phyloP scores from a whole-genome alignment of 2,329 filamentous ascomycete species.

The Raffaelea ambrosiae region DNA sequence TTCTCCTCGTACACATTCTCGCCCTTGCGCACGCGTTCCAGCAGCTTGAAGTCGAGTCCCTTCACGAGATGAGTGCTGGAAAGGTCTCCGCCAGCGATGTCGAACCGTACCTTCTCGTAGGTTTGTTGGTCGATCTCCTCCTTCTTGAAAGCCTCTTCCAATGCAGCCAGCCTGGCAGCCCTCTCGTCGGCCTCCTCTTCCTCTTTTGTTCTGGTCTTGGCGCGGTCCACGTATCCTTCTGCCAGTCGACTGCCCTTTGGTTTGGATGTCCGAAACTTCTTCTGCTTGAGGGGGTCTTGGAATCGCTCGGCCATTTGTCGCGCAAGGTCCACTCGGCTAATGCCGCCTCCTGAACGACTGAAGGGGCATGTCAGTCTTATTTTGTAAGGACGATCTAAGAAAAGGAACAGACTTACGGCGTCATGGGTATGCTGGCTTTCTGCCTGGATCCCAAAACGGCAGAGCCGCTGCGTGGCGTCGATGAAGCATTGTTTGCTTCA shows the following conservation, averaged over 20 bases:
- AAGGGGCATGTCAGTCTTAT: not conserved
- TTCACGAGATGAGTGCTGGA: slow-evolving; percentile 81
- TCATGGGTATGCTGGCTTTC: slow-evolving; percentile 84
- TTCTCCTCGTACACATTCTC: slow-evolving; percentile 50
- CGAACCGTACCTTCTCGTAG: slow-evolving; percentile 64
- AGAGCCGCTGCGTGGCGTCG: slow-evolving; percentile 17
- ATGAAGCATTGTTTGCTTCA: slow-evolving; percentile 35
- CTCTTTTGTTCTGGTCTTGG: slow-evolving; percentile 44
- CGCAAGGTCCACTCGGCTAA: slow-evolving; percentile 69
- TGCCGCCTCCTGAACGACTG: slow-evolving; percentile 56
- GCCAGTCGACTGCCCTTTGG: slow-evolving; percentile 79
- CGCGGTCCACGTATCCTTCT: slow-evolving; percentile 75
- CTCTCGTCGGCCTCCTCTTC: slow-evolving; percentile 44
- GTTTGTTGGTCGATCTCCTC: slow-evolving; percentile 74
- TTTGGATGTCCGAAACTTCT: slow-evolving; percentile 68
- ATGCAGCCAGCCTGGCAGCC: slow-evolving; percentile 60
- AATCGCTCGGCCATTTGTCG: slow-evolving; percentile 73
- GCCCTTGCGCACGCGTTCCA: slow-evolving; percentile 59
- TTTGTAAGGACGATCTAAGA: not conserved
- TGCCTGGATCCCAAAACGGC: slow-evolving; percentile 65
- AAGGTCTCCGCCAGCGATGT: slow-evolving; percentile 77
- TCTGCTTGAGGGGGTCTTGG: slow-evolving; percentile 45
- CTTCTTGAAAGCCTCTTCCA: slow-evolving; percentile 75
- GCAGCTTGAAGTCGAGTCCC: slow-evolving; percentile 76
- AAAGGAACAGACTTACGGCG: slow-evolving; percentile 55